Evolutionary conservation across 352 stramenopile genomes (phyloP).

Genomic region (Pseudoperonospora humuli): DNA sequence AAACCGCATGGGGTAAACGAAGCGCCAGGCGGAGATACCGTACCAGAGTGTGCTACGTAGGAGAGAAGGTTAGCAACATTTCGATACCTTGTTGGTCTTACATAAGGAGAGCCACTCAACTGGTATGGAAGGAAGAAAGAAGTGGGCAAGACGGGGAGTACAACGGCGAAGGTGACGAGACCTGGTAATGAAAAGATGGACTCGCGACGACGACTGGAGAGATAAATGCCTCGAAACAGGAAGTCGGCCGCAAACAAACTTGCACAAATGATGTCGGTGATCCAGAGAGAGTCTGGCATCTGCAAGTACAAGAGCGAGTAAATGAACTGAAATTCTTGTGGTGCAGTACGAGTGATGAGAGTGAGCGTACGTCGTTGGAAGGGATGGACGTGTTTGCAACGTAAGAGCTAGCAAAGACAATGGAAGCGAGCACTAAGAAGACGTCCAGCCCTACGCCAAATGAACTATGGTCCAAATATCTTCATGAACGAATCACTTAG

Average conservation of each 20-base stretch:
- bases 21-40: constrained; percentile 59
- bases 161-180: constrained; percentile 53
- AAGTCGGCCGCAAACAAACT: constrained; percentile 52
- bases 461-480: too few species aligned
- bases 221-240: constrained; percentile 62
- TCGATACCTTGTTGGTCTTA: neutral
- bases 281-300: constrained; percentile 56
- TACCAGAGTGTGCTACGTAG: constrained; percentile 59
- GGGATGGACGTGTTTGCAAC: too few species aligned
- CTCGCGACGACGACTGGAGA: constrained; percentile 56
- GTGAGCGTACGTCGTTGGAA: too few species aligned
- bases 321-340: too few species aligned
- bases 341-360: too few species aligned
- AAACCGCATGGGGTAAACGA: constrained; percentile 74
- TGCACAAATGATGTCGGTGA: constrained; percentile 56
- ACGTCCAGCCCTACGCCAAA: too few species aligned
- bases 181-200: constrained; percentile 54
- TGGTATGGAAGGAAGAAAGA: constrained; percentile 65
- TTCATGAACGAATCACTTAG: too few species aligned
- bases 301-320: constrained; percentile 18
- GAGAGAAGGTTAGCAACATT: neutral
- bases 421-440: too few species aligned
- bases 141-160: constrained; percentile 58
- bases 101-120: too few species aligned
- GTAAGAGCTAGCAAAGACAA: too few species aligned